phyloP scores from a whole-genome alignment of 2,329 filamentous ascomycete genomes.

The Claviceps quebecensis region DNA sequence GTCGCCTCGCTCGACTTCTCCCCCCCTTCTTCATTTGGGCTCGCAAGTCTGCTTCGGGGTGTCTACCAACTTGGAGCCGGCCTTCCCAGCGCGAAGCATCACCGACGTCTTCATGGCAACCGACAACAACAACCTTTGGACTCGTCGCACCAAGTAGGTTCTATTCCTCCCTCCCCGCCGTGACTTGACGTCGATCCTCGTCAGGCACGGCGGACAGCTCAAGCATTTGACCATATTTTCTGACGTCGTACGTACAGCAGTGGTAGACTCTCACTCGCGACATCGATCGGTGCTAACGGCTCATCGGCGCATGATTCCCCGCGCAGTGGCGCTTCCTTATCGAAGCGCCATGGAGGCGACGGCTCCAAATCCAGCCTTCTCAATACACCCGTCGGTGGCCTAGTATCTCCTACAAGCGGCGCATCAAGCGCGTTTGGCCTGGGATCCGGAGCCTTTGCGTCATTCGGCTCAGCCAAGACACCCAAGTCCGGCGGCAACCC shows the following conservation, averaged over 20 bases:
- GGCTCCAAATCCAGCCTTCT: slow-evolving; percentile 63
- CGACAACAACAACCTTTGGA: slow-evolving; percentile 46
- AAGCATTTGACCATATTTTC: not conserved
- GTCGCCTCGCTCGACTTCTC: not conserved
- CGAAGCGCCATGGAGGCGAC: slow-evolving; percentile 64
- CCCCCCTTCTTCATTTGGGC: slow-evolving; percentile 5
- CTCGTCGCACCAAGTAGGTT: slow-evolving; percentile 68
- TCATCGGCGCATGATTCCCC: slow-evolving; percentile 37
- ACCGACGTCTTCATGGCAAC: slow-evolving; percentile 33
- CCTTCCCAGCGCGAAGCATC: slow-evolving; percentile 7
- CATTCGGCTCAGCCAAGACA: slow-evolving; percentile 68
- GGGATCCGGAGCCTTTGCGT: slow-evolving; percentile 89
- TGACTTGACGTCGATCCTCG: not conserved
- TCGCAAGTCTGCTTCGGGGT: slow-evolving; percentile 12
- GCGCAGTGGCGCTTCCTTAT: slow-evolving; percentile 45
- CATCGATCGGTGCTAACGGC: slow-evolving; percentile 42
- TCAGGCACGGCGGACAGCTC: not conserved
- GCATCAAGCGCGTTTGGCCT: slow-evolving; percentile 86
- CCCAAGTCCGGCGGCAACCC: slow-evolving; percentile 72
- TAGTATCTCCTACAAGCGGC: slow-evolving; percentile 32
- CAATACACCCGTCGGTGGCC: slow-evolving; percentile 50
- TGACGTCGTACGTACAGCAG: slow-evolving; percentile 35
- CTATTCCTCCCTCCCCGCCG: not conserved
- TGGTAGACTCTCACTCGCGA: slow-evolving; percentile 84
- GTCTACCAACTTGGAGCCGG: slow-evolving; percentile 9